Conservation (phyloP, 306 rosid species). For the Dalbergia oliveri region DNA sequence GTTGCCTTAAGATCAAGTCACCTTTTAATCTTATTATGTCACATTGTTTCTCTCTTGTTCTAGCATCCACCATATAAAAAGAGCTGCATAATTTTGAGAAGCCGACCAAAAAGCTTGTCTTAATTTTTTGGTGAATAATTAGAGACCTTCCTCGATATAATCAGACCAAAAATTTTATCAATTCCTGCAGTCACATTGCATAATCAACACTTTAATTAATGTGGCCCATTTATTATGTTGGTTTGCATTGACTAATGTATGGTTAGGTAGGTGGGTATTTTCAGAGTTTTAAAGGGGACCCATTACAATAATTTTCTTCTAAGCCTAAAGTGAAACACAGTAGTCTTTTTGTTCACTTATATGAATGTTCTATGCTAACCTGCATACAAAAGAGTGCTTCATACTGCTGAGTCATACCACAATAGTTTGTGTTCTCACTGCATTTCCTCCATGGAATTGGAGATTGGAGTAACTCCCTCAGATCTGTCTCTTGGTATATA, state of each 20-base stretch:
- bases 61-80: conserved; percentile 30
- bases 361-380: conserved; percentile 42
- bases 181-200: conserved; percentile 36
- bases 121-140: not conserved
- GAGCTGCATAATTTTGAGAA: conserved; percentile 30
- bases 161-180: conserved; percentile 35
- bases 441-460: conserved; percentile 58
- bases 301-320: conserved; percentile 51
- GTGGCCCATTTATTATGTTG: conserved; percentile 51
- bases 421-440: conserved; percentile 45
- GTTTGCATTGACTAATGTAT: conserved; percentile 53
- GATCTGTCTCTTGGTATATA: conserved; percentile 50
- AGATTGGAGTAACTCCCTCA: conserved; percentile 51
- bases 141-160: conserved; percentile 30
- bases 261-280: conserved; percentile 63
- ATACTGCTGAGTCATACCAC: conserved; percentile 8
- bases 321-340: conserved; percentile 49
- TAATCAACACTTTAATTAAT: conserved; percentile 47
- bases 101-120: conserved; percentile 15
- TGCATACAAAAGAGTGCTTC: conserved; percentile 15
- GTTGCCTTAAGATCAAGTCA: conserved; percentile 42
- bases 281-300: conserved; percentile 50
- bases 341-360: conserved; percentile 50
- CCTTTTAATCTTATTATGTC: conserved; percentile 34
- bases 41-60: conserved; percentile 31